Evolutionary conservation across 2,329 filamentous ascomycete species (phyloP).

Genomic region (Nigrospora sphaerica): DNA sequence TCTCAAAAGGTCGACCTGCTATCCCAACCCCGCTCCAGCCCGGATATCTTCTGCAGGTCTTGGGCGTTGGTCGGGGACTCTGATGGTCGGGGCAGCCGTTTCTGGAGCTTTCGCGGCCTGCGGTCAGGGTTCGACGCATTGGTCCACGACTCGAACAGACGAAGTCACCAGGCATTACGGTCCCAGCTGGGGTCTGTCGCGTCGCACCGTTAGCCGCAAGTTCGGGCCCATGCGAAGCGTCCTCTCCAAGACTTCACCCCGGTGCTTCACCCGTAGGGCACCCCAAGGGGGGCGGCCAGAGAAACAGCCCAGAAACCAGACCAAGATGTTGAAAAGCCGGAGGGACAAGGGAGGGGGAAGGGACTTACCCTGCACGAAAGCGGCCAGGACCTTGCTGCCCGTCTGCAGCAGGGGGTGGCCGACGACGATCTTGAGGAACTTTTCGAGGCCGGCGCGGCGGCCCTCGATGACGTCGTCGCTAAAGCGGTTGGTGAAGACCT

Average conservation of each 20-base stretch:
- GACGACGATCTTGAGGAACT: conserved; percentile 95
- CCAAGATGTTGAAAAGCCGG: conserved; percentile 2
- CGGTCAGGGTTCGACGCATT: conserved; percentile 16
- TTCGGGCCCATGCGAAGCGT: background rate
- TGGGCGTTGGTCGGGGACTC: background rate
- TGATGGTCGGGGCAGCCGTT: conserved; percentile 24
- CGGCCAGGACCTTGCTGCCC: conserved; percentile 90
- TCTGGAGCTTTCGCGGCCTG: conserved; percentile 34
- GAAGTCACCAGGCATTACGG: conserved; percentile 73
- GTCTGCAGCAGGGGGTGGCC: conserved; percentile 95
- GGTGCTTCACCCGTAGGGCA: too few relatives aligned
- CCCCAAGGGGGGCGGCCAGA: too few relatives aligned
- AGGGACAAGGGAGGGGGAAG: background rate
- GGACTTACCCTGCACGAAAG: conserved; percentile 85
- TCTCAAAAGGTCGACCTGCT: background rate
- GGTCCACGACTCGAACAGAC: conserved; percentile 24
- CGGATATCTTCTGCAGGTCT: background rate
- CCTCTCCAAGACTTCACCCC: background rate
- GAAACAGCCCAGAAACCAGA: background rate
- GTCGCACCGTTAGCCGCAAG: conserved; percentile 5
- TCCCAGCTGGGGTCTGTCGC: conserved; percentile 77
- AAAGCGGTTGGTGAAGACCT: conserved; percentile 97
- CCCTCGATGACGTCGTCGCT: conserved; percentile 96
- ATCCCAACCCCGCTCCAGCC: conserved; percentile 1
- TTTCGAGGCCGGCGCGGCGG: conserved; percentile 80